phyloP scores from a whole-genome alignment of 75 land plant species.

The Picea glauca region DNA sequence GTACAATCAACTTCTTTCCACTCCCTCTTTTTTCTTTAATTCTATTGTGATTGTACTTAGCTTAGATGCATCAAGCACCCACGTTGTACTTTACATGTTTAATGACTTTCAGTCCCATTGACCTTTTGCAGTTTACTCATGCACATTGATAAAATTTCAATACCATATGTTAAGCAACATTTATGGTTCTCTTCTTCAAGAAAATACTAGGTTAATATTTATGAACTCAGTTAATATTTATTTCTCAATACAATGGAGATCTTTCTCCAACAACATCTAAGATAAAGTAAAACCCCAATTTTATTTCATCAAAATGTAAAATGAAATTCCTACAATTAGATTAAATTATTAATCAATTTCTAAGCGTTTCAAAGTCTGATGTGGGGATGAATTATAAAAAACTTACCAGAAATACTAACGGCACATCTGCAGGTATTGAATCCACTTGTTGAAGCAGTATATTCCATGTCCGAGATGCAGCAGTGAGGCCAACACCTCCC shows the following conservation, averaged over 20 bases:
- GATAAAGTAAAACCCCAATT: background rate
- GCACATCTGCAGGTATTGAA: constrained; percentile 37
- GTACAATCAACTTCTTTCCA: too few species aligned
- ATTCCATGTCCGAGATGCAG: constrained; percentile 59
- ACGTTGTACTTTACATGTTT: background rate
- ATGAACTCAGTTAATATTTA: background rate
- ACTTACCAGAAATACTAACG: constrained; percentile 78
- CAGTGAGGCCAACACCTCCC: constrained; percentile 5
- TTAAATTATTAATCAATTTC: background rate
- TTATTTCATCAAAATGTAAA: too few species aligned
- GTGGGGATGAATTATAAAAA: background rate
- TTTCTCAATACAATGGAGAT: background rate
- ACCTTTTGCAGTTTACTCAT: too few species aligned
- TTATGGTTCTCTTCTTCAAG: background rate
- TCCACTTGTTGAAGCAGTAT: constrained; percentile 76
- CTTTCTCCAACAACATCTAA: background rate
- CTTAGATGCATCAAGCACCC: too few species aligned
- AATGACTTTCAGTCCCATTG: background rate
- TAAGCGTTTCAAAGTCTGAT: background rate
- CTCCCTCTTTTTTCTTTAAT: too few species aligned
- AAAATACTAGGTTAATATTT: background rate
- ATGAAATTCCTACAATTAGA: background rate
- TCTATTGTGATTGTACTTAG: too few species aligned
- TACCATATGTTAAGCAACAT: background rate
- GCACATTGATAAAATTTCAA: too few species aligned